Conservation (phyloP, 345 rosid species). For the Hibiscus tridactylites region DNA sequence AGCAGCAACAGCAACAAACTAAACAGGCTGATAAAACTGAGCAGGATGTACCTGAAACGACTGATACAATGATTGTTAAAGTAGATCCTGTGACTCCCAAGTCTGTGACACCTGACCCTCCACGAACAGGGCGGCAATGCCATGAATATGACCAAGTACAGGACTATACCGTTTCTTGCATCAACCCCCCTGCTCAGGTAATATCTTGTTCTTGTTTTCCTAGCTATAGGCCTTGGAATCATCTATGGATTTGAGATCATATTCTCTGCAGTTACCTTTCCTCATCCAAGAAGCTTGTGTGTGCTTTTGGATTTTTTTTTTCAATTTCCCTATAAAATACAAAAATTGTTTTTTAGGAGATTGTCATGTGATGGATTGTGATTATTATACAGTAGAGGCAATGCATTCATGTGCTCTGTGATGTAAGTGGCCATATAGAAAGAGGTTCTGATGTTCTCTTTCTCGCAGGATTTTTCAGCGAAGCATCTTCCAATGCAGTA, state of each 20-base stretch:
- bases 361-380: not conserved
- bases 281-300: not conserved
- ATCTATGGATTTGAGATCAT: not conserved
- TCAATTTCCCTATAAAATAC: not conserved
- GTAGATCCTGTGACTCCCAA: constrained; percentile 74
- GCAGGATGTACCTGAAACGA: constrained; percentile 36
- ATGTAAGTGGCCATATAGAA: not conserved
- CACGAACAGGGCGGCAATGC: constrained; percentile 28
- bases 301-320: not conserved
- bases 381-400: not conserved
- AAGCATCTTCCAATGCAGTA: constrained; percentile 30
- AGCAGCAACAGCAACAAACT: constrained; percentile 54
- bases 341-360: not conserved
- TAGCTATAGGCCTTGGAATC: not conserved
- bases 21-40: constrained; percentile 54
- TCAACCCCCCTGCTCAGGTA: constrained; percentile 41
- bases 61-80: constrained; percentile 28
- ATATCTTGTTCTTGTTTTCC: not conserved
- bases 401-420: not conserved
- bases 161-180: constrained; percentile 15
- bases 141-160: constrained; percentile 26
- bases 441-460: not conserved
- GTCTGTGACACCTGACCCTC: constrained; percentile 62
- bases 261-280: not conserved
- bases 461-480: not conserved